A percentile compares a stretch with the other conserved stretches of the same genome.
phyloP scores from a whole-genome alignment of 2,329 filamentous ascomycete species.

The Rhynchosporium agropyri region DNA sequence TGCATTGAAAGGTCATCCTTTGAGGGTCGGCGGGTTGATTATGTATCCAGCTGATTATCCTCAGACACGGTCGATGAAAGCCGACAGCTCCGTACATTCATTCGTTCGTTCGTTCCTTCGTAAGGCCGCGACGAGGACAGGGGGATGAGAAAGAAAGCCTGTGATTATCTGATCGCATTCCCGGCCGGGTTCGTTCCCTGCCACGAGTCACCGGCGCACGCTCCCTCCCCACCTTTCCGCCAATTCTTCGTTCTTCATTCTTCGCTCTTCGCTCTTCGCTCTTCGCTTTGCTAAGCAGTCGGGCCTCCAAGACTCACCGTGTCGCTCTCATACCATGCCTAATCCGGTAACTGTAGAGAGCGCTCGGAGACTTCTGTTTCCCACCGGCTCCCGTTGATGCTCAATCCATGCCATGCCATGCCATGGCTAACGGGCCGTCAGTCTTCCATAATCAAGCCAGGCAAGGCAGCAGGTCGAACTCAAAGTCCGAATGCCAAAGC shows the following conservation, averaged over 20 bases:
- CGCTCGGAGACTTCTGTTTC: conserved; percentile 16
- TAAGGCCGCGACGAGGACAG: conserved; percentile 7
- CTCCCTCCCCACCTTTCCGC: background rate
- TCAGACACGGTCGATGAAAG: conserved; percentile 19
- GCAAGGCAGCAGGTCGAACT: conserved; percentile 1
- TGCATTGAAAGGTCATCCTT: conserved; percentile 7
- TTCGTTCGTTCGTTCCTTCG: background rate
- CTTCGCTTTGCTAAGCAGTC: conserved; percentile 16
- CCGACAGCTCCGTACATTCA: conserved; percentile 18
- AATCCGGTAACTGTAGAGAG: conserved; percentile 4
- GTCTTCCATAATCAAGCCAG: conserved; percentile 8
- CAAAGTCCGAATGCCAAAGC: conserved; percentile 22
- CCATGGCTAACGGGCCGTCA: conserved; percentile 4
- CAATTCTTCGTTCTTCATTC: too few species aligned
- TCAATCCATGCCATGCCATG: background rate
- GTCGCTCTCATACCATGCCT: background rate
- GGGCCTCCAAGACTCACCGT: conserved; percentile 11
- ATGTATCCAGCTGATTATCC: conserved; percentile 23
- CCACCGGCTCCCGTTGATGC: background rate
- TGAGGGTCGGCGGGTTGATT: conserved; percentile 16
- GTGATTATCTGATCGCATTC: background rate
- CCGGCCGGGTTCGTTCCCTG: background rate
- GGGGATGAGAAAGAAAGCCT: background rate
- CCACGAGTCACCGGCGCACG: conserved; percentile 9
- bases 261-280: background rate